Evolutionary conservation across 345 rosid species (phyloP).

Genomic region (Salix exigua): DNA sequence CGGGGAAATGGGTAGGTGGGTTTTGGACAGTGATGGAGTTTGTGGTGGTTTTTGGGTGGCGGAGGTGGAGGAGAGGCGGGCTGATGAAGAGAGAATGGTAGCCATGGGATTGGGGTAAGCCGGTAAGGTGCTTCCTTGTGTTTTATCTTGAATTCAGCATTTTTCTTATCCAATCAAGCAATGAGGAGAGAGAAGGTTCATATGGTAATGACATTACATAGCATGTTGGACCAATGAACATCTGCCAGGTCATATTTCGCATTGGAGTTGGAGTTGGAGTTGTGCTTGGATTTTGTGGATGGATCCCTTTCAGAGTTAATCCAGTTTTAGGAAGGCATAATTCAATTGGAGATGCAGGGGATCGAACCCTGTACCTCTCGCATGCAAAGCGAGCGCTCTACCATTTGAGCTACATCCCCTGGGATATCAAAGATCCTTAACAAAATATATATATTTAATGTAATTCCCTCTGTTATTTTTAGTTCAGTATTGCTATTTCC

Average conservation of each 20-base stretch:
- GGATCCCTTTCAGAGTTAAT: too few relatives aligned
- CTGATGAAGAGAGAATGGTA: conserved; percentile 45
- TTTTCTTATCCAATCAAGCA: background rate
- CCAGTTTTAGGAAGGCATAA: too few relatives aligned
- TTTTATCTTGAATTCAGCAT: background rate
- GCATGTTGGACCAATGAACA: background rate
- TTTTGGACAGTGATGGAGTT: conserved; percentile 13
- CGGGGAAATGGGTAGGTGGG: conserved; percentile 13
- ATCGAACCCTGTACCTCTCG: conserved; percentile 91
- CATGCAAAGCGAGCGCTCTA: conserved; percentile 87
- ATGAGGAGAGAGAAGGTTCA: background rate
- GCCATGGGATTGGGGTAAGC: conserved; percentile 45
- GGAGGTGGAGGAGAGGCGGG: conserved; percentile 45
- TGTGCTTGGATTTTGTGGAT: background rate
- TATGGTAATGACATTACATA: background rate
- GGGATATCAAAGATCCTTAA: rapidly evolving
- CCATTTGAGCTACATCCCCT: conserved; percentile 35
- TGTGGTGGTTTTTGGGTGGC: conserved; percentile 23
- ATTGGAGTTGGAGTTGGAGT: background rate
- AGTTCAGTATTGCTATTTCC: too few relatives aligned
- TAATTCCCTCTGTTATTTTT: rapidly evolving
- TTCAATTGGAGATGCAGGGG: conserved; percentile 59
- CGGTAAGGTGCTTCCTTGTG: conserved; percentile 9
- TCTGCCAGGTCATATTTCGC: background rate
- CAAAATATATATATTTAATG: too few relatives aligned